These are phyloP conservation scores for Skeletonema tropicum DNA, from an alignment of 108 stramenopile genomes.

Conservation along the genomic window DNA sequence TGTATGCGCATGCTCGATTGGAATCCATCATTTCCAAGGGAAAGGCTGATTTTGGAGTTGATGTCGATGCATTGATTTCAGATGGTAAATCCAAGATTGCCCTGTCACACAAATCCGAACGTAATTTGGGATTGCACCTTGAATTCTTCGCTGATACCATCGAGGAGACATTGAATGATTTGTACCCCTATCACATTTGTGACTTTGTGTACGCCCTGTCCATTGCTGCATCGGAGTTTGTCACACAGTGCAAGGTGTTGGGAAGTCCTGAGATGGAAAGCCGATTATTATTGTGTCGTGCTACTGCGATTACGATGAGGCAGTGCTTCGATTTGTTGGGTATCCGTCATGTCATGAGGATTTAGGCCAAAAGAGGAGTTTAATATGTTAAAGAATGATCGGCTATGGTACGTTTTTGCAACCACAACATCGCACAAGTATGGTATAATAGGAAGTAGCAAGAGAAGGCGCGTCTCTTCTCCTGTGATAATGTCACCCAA, in stretches of 20 bases:
- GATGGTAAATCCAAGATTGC: constrained; percentile 52
- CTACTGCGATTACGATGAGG: constrained; percentile 89
- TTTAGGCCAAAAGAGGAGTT: constrained; percentile 42
- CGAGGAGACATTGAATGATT: constrained; percentile 78
- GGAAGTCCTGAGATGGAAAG: constrained; percentile 88
- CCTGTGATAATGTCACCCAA: no score
- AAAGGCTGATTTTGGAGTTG: constrained; percentile 71
- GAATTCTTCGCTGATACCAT: constrained; percentile 84
- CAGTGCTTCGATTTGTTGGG: constrained; percentile 90
- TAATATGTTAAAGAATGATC: no score
- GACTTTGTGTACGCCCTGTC: constrained; percentile 94
- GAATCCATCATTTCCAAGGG: constrained; percentile 95
- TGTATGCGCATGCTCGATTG: constrained; percentile 97
- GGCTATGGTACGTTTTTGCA: no score
- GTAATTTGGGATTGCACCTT: constrained; percentile 91
- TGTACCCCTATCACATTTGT: constrained; percentile 95
- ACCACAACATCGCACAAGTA: no score
- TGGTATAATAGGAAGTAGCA: no score
- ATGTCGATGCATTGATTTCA: constrained; percentile 76
- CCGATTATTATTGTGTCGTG: constrained; percentile 93
- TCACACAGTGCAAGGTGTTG: constrained; percentile 94
- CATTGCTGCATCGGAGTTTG: constrained; percentile 93
- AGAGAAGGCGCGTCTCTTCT: no score
- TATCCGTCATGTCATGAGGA: constrained; percentile 83
- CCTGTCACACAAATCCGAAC: constrained; percentile 87